phyloP scores from a whole-genome alignment of 345 rosid species.

The Kernera saxatilis region DNA sequence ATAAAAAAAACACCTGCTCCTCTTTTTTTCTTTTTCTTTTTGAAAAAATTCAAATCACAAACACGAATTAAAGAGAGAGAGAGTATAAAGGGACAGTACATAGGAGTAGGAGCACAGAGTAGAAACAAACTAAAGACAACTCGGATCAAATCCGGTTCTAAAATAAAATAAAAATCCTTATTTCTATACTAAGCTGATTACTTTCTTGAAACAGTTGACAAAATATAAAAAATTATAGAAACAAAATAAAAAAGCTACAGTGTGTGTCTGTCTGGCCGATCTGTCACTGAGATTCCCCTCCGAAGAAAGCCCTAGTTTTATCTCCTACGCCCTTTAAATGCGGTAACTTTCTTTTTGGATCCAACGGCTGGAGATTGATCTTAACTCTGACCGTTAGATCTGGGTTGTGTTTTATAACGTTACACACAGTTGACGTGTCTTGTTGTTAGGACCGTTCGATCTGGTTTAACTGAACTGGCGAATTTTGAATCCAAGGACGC shows the following conservation, averaged over 20 bases:
- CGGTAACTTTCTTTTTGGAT: conserved; percentile 1
- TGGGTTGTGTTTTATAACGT: conserved; percentile 1
- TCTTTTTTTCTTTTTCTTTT: not conserved
- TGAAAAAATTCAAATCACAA: conserved; percentile 27
- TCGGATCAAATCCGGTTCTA: conserved; percentile 12
- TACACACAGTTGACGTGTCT: conserved; percentile 16
- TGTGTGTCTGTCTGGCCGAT: not conserved
- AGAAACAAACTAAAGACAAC: not conserved
- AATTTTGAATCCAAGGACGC: conserved; percentile 2
- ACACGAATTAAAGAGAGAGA: conserved; percentile 12
- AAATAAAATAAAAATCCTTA: not conserved
- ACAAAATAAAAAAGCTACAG: not conserved
- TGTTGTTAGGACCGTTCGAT: conserved; percentile 17
- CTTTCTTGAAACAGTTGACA: conserved; percentile 11
- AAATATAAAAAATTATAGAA: not conserved
- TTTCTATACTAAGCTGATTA: not conserved
- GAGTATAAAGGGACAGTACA: not conserved
- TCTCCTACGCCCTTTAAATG: not conserved
- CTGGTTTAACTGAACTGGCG: not conserved
- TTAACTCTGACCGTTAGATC: conserved; percentile 11
- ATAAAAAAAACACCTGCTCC: conserved; percentile 14
- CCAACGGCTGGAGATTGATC: conserved; percentile 15
- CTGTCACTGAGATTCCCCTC: conserved; percentile 22
- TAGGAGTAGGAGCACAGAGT: not conserved
- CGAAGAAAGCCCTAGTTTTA: not conserved